Evolutionary conservation across 331 rosid species (phyloP).

Genomic region (Pyrus hybrid): DNA sequence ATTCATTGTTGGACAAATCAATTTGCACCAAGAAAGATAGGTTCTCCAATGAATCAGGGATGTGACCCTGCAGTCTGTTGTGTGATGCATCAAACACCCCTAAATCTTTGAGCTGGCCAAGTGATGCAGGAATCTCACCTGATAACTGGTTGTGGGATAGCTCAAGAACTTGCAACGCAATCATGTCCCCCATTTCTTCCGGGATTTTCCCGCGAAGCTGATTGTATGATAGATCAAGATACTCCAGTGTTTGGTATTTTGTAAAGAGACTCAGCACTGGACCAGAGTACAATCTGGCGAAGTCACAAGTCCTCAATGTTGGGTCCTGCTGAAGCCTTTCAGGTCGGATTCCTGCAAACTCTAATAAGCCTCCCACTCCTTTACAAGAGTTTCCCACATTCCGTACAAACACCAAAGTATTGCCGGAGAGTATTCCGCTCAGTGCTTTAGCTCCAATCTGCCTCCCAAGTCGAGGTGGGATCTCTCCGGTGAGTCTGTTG

Average conservation of each 20-base stretch:
- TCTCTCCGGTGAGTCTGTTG: conserved; percentile 89
- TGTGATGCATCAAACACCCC: conserved; percentile 97
- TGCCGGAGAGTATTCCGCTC: conserved; percentile 80
- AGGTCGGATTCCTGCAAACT: conserved; percentile 83
- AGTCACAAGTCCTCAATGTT: conserved; percentile 82
- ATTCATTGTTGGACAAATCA: conserved; percentile 82
- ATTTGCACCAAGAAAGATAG: conserved; percentile 90
- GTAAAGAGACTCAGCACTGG: conserved; percentile 81
- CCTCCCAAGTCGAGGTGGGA: conserved; percentile 88
- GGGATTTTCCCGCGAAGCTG: conserved; percentile 90
- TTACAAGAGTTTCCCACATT: conserved; percentile 90
- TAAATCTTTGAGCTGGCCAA: conserved; percentile 74
- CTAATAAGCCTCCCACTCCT: conserved; percentile 91
- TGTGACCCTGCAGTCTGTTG: conserved; percentile 85
- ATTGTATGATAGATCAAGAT: conserved; percentile 92
- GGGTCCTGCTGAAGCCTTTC: conserved; percentile 83
- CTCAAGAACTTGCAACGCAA: conserved; percentile 88
- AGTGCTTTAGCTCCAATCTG: conserved; percentile 82
- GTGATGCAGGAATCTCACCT: conserved; percentile 85
- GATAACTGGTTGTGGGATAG: conserved; percentile 89
- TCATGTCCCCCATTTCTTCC: conserved; percentile 86
- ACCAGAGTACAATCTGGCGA: conserved; percentile 88
- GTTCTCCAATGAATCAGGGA: conserved; percentile 94
- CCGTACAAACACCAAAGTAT: conserved; percentile 88
- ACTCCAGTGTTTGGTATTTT: conserved; percentile 88